Base-by-base conservation (phyloP, 2,329 filamentous ascomycete species). In the Diaporthe australafricana region DNA sequence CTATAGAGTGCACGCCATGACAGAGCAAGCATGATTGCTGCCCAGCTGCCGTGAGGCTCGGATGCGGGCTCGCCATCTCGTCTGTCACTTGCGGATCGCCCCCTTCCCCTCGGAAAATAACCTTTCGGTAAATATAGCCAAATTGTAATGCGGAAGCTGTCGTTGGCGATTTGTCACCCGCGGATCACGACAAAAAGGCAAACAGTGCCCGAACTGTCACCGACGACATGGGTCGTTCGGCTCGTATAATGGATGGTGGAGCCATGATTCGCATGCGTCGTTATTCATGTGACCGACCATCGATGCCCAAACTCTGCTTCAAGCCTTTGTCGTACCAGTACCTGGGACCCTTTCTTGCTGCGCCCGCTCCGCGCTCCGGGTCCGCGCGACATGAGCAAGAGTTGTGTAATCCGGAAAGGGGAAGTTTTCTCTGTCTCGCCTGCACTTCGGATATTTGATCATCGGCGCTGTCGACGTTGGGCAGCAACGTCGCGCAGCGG, bases 401-500 rank as follows among this genome's bases (percentile, higher is more conserved):
- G 40, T 48, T 25, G 11, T 48, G 42, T 42, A 35, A 27, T 4
- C 42, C 42, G 20, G 42, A 35, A 22, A 63, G 30, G 45, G 45
- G 42, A 3, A n/a, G 20, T 25, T 65, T 20, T 50, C 42, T 38
- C 25, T 65, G 27, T 50, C 42, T 38, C 25, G 27, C 42, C 45
- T 65, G 45, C 45, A 38, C 27, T 25, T 38, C 45, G 60, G 60
- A 65, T 30, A 65, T 65, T 65, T 65, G 60, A 12, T 47, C 16
- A 1, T 25, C 42, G 42, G 11, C n/a, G n/a, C 27, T 48, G 45
- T 48, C 60, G 45, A 22, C 30, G 45, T 65, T 65, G 60, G 60
- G 60, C 60, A 65, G 60, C 60, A 65, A 65, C 47, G 60, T 50
- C 30, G 20, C 45, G 60, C 60, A 14, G 60, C 60, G 50, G 60